A percentile compares a stretch with the other conserved stretches of the same genome.
phyloP scores from a whole-genome alignment of 148 eudicot genomes.

The Vaccinium corymbosum region DNA sequence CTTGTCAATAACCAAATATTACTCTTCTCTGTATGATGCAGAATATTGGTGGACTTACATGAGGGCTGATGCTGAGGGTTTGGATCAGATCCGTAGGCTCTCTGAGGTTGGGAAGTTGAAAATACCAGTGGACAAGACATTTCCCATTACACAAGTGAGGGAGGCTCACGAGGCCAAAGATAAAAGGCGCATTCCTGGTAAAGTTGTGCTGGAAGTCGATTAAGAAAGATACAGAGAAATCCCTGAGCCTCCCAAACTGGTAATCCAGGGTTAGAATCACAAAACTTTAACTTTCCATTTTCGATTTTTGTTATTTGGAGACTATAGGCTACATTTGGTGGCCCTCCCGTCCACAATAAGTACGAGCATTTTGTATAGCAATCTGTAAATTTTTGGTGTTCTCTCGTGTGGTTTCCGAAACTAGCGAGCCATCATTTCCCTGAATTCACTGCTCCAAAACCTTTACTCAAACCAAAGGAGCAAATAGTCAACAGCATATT shows the following conservation, averaged over 20 bases:
- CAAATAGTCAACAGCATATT: not conserved
- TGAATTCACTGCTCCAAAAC: not conserved
- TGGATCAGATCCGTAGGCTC: slow-evolving; percentile 67
- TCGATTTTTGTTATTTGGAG: not conserved
- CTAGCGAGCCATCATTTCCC: not conserved
- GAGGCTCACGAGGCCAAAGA: slow-evolving; percentile 96
- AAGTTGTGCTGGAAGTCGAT: slow-evolving; percentile 86
- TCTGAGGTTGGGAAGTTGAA: slow-evolving; percentile 71
- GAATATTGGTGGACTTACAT: slow-evolving; percentile 90
- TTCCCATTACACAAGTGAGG: slow-evolving; percentile 67
- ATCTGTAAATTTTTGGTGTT: not conserved
- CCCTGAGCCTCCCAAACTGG: not conserved
- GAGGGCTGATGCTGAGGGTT: slow-evolving; percentile 93
- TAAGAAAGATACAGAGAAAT: slow-evolving; percentile 17
- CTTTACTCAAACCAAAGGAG: not conserved
- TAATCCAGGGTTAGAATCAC: not conserved
- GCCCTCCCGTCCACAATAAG: slow-evolving; percentile 5
- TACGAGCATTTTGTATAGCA: slow-evolving; percentile 9
- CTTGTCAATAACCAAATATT: not conserved
- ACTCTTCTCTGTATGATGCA: slow-evolving; percentile 24
- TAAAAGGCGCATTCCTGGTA: slow-evolving; percentile 63
- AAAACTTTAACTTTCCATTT: not conserved
- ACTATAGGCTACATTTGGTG: not conserved
- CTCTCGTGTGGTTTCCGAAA: not conserved
- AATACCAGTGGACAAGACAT: slow-evolving; percentile 81